Percentiles rank a stretch among this genome's conserved stretches.
Evolutionary conservation across 495 filamentous ascomycete species (phyloP).

Genomic region (Zalerion maritima): DNA sequence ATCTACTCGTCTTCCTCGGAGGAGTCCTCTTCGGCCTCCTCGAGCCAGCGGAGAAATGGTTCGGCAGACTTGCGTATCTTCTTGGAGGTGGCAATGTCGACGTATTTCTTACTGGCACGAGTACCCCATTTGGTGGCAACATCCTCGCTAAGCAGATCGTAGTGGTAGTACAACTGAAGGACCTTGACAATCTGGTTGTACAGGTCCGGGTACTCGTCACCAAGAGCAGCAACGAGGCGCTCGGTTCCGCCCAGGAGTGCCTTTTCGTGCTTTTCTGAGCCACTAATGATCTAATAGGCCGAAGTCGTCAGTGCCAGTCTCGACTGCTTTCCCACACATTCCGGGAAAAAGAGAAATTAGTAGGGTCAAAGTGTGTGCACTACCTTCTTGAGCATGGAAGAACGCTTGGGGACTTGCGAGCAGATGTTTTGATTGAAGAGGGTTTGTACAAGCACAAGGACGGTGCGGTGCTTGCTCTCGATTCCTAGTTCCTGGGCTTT

Average conservation of each 20-base stretch:
- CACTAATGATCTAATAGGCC: constrained; percentile 43
- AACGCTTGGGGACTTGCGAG: constrained; percentile 65
- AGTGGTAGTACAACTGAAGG: constrained; percentile 71
- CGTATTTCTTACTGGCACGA: constrained; percentile 95
- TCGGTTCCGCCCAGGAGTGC: constrained; percentile 95
- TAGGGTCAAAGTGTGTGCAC: constrained; percentile 10
- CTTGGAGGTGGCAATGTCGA: constrained; percentile 76
- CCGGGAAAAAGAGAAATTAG: background rate
- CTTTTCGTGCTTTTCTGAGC: constrained; percentile 86
- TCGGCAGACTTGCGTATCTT: constrained; percentile 92
- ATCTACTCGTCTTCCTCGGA: constrained; percentile 46
- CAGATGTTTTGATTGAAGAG: constrained; percentile 84
- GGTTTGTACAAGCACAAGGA: constrained; percentile 82
- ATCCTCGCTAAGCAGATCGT: constrained; percentile 77
- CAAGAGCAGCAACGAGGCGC: constrained; percentile 56
- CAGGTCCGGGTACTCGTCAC: constrained; percentile 67
- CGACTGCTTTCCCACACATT: too few relatives aligned
- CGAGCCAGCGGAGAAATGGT: constrained; percentile 87
- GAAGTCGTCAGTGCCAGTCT: background rate
- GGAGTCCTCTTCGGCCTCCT: constrained; percentile 79
- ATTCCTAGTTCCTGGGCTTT: constrained; percentile 96
- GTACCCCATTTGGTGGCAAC: constrained; percentile 79
- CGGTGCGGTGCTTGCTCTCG: constrained; percentile 84
- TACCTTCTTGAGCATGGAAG: constrained; percentile 74
- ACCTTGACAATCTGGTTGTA: constrained; percentile 69